These are phyloP conservation scores for Sequoia sempervirens DNA, from an alignment of 75 land plant genomes.

Conservation along the genomic window DNA sequence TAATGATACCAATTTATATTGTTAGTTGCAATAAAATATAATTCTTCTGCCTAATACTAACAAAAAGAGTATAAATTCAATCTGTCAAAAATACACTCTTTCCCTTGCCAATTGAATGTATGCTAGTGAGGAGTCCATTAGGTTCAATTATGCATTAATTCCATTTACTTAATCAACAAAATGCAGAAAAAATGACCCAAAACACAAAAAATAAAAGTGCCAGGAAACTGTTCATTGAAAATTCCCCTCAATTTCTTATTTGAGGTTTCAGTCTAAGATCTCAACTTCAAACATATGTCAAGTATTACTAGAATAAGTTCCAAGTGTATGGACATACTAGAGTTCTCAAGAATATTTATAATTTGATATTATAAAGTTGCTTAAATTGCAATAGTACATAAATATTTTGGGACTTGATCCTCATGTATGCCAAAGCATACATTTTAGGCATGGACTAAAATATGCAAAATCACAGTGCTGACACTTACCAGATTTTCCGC, in stretches of 20 bases:
- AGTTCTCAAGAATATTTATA: neutral
- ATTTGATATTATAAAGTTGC: neutral
- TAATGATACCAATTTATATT: neutral
- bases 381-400: neutral
- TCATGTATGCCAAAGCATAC: neutral
- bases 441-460: neutral
- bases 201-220: neutral
- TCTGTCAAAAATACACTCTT: neutral
- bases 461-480: neutral
- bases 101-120: neutral
- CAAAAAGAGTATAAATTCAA: neutral
- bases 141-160: neutral
- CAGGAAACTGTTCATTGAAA: neutral
- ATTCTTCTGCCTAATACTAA: neutral
- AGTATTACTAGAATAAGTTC: neutral
- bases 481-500: conserved; percentile 90
- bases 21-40: neutral
- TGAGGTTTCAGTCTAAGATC: neutral
- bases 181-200: neutral
- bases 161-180: neutral
- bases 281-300: neutral
- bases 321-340: neutral
- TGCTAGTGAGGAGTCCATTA: neutral
- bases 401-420: neutral
- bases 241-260: neutral